Evolutionary conservation across 306 rosid genomes (phyloP), one percentile per base, ranked within the genome.

Genomic region (Lablab purpureus): DNA sequence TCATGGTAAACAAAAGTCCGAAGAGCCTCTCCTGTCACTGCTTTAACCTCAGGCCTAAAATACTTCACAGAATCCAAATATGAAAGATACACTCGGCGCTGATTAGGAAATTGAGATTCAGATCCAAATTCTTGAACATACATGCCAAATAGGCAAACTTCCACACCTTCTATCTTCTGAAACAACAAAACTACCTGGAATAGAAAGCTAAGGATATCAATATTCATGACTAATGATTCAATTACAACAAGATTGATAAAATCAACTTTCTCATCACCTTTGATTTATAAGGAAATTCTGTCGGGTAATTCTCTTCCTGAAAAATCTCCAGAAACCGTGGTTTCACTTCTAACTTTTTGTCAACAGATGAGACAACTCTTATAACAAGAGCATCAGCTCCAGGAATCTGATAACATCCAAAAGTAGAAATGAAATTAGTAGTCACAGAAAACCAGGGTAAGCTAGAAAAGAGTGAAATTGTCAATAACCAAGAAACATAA

Each of bases 101-200:
- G 98, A 76, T 96, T 96, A 59, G 99, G 99, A 71, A 90, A 91
- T 43, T 93, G 97, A 41, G 85, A 72, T 86, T 96, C 98, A 23
- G 99, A 85, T 84, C 99, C 98, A 93, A 96, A 96, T 85, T 96
- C 99, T 88, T 96, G 99, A 70, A 96, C 99, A 66, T 93, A 96
- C 99, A 96, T 93, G 92, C 99, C 99, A 73, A 96, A 96, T 30
- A 96, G 87, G 88, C 98, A 96, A 64, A 96, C 99, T 83, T 96
- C 99, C 43, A 94, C 98, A 32, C 98, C 98, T 87, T 92, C 97
- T 76, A 94, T 94, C 90, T 91, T 94, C 83, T 96, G 99, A 87
- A 96, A 96, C 89, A 96, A 82, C 72, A 96, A 89, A 74, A 96
- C 32, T 40, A 92, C 99, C 99, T 96, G 85, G 71, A 76, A 54